These are phyloP conservation scores for Alternaria infectoria DNA, from an alignment of 2,329 filamentous ascomycete genomes.

Conservation along the genomic window DNA sequence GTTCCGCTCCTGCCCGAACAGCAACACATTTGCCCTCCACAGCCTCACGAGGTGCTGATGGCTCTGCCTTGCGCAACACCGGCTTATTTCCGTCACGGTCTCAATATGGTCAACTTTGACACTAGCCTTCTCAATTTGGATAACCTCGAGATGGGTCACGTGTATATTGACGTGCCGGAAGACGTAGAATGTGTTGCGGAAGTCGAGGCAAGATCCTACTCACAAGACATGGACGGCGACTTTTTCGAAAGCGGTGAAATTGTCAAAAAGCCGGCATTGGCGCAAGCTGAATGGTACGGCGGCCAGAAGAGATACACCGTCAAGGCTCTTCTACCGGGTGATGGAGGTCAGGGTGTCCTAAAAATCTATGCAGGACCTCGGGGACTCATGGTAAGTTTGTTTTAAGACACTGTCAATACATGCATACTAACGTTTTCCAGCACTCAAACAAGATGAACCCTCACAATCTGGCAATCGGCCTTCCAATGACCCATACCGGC, in stretches of 20 bases:
- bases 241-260: slow-evolving; percentile 90
- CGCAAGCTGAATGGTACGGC: slow-evolving; percentile 89
- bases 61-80: slow-evolving; percentile 86
- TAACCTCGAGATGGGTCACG: slow-evolving; percentile 89
- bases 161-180: slow-evolving; percentile 84
- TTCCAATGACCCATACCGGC: slow-evolving; percentile 90
- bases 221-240: slow-evolving; percentile 86
- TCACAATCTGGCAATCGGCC: slow-evolving; percentile 83
- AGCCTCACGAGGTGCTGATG: slow-evolving; percentile 83
- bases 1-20: slow-evolving; percentile 85
- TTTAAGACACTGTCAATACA: not conserved
- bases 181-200: slow-evolving; percentile 94
- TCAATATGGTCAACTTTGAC: slow-evolving; percentile 88
- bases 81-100: slow-evolving; percentile 80
- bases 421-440: slow-evolving; percentile 35
- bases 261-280: slow-evolving; percentile 82
- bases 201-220: slow-evolving; percentile 82
- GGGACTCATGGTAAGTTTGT: slow-evolving; percentile 74
- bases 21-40: slow-evolving; percentile 89
- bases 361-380: slow-evolving; percentile 94
- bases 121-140: slow-evolving; percentile 86
- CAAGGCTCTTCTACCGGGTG: slow-evolving; percentile 88
- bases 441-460: slow-evolving; percentile 97
- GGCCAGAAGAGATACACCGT: slow-evolving; percentile 90
- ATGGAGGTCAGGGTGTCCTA: slow-evolving; percentile 85